Percentiles rank a stretch among this genome's conserved stretches.
Conservation (phyloP, 176 grass and related monocot species). For the Oryza coarctata region DNA sequence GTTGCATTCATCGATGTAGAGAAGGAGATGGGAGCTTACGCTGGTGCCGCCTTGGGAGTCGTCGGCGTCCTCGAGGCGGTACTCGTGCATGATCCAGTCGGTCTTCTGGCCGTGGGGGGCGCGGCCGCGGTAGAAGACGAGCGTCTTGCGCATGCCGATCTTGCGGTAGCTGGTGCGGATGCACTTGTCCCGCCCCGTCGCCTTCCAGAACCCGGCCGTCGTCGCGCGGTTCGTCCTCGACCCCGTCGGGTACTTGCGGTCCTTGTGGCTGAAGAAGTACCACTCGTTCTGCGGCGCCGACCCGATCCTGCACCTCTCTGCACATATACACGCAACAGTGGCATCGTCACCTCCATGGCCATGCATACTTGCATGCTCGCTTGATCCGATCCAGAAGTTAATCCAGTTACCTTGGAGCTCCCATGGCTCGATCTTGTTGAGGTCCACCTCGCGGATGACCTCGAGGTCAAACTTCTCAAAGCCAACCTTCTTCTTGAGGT, state of each 20-base stretch:
- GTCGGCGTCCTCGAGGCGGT: conserved; percentile 81
- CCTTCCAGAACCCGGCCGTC: conserved; percentile 93
- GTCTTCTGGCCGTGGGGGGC: conserved; percentile 95
- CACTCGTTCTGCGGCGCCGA: conserved; percentile 90
- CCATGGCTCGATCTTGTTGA: conserved; percentile 99
- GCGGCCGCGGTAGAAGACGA: conserved; percentile 97
- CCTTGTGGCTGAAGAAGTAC: conserved; percentile 99
- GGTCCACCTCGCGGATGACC: conserved; percentile 92
- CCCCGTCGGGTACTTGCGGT: conserved; percentile 97
- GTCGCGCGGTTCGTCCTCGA: conserved; percentile 93
- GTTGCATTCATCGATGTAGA: not conserved
- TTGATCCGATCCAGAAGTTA: too few species aligned
- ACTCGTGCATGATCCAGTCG: conserved; percentile 99
- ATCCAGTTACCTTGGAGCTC: conserved; percentile 99
- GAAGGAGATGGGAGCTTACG: not conserved
- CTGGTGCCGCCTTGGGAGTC: conserved; percentile 47
- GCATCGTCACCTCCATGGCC: not conserved
- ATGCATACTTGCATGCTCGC: too few species aligned
- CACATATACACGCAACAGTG: not conserved
- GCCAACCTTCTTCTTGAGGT: conserved; percentile 90
- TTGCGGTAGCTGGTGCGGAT: conserved; percentile 94
- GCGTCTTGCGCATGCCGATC: conserved; percentile 99
- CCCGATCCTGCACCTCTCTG: conserved; percentile 92
- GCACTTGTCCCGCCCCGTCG: conserved; percentile 96
- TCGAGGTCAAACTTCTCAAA: conserved; percentile 98